Percentiles rank a stretch among this genome's conserved stretches.
Evolutionary conservation across 2,329 filamentous ascomycete genomes (phyloP).

Genomic region (Cladosporium colombiae): DNA sequence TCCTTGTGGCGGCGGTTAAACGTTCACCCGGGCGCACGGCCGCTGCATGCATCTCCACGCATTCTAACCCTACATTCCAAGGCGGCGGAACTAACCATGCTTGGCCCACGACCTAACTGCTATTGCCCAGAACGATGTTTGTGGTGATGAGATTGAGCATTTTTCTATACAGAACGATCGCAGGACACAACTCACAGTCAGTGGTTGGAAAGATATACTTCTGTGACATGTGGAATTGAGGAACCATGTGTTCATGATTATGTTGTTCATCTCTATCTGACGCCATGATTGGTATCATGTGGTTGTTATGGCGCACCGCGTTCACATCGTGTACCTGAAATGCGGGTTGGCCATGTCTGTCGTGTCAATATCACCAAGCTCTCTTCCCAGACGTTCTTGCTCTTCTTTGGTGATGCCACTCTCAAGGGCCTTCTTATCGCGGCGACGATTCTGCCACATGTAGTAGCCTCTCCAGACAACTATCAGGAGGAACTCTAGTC

Average conservation of each 20-base stretch:
- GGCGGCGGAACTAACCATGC: neutral
- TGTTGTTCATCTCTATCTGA: neutral
- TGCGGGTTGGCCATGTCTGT: conserved; percentile 57
- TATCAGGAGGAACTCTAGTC: conserved; percentile 39
- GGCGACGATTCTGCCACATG: conserved; percentile 42
- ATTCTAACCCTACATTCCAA: neutral
- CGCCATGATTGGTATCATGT: neutral
- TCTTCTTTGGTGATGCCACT: conserved; percentile 53
- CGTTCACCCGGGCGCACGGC: neutral
- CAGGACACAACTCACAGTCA: neutral
- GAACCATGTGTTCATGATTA: no score
- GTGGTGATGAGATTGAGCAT: neutral
- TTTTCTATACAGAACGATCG: neutral
- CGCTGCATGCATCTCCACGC: neutral
- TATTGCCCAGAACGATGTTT: neutral
- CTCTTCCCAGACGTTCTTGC: conserved; percentile 65
- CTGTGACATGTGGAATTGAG: no score
- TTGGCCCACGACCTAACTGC: neutral
- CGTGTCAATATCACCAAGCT: conserved; percentile 68
- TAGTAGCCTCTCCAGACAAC: conserved; percentile 44
- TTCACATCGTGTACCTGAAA: conserved; percentile 31
- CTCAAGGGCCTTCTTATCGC: conserved; percentile 28
- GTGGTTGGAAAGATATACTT: neutral
- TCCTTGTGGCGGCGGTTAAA: neutral
- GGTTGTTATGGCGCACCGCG: neutral